phyloP scores from a whole-genome alignment of 768 basidiomycete species.

The Stropharia rugosoannulata region DNA sequence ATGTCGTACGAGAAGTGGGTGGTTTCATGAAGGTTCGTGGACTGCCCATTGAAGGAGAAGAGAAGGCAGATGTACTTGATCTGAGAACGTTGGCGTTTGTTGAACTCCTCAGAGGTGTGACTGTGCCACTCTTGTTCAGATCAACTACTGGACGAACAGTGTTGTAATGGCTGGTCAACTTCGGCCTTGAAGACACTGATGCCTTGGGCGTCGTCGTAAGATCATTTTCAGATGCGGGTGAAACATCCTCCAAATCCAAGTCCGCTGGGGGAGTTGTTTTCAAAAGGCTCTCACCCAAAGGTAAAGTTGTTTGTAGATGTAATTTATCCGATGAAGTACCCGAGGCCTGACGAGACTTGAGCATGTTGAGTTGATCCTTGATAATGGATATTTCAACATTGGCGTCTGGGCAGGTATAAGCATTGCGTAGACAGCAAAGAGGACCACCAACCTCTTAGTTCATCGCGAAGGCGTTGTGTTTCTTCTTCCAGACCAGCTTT shows the following conservation, averaged over 20 bases:
- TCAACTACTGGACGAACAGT: conserved; percentile 48
- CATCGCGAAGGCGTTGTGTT: conserved; percentile 87
- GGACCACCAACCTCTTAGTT: conserved; percentile 72
- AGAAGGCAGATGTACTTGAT: conserved; percentile 57
- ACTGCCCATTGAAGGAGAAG: conserved; percentile 39
- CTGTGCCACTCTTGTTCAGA: conserved; percentile 26
- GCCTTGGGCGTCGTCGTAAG: conserved; percentile 38
- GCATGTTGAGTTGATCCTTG: conserved; percentile 64
- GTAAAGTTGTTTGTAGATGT: conserved; percentile 10
- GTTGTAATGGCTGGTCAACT: conserved; percentile 44
- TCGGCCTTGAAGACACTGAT: conserved; percentile 32
- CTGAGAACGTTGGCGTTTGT: conserved; percentile 49
- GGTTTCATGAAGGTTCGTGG: conserved; percentile 52
- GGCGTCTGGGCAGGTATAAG: conserved; percentile 49
- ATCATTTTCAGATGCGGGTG: conserved; percentile 24
- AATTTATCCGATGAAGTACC: conserved; percentile 17
- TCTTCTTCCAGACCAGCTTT: conserved; percentile 92
- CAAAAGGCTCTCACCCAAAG: conserved; percentile 22
- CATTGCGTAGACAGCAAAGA: neutral
- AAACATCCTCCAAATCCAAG: conserved; percentile 25
- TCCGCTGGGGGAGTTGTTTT: conserved; percentile 23
- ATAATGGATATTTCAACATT: conserved; percentile 83
- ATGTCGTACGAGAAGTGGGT: conserved; percentile 37
- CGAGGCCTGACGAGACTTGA: conserved; percentile 20
- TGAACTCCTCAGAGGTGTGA: conserved; percentile 39